Conservation (phyloP, 805 yeast genomes). For the Pichia phayaonensis region DNA sequence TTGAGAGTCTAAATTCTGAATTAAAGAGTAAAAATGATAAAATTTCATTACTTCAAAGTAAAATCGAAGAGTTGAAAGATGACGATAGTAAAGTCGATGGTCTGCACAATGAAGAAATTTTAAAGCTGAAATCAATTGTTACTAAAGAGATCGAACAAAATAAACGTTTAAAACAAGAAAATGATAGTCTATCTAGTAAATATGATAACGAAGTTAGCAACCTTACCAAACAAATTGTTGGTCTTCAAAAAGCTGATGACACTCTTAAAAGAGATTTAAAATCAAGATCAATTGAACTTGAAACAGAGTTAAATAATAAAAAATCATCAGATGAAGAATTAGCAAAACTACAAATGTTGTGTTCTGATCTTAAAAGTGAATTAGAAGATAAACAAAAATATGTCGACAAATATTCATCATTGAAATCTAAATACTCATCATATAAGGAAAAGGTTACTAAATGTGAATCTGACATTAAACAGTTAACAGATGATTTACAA, state of each 20-base stretch:
- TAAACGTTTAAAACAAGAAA: neutral
- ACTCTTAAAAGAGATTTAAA: neutral
- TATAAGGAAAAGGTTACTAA: neutral
- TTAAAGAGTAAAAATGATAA: neutral
- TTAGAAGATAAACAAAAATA: neutral
- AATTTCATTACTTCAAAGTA: neutral
- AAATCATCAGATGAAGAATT: constrained; percentile 3
- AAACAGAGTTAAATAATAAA: neutral
- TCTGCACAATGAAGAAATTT: neutral
- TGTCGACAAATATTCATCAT: constrained; percentile 1
- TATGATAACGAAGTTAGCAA: neutral
- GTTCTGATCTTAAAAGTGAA: constrained; percentile 6
- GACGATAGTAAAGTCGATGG: neutral
- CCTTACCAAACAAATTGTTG: neutral
- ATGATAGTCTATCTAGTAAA: neutral
- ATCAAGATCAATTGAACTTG: neutral
- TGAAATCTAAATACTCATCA: neutral
- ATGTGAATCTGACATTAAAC: neutral
- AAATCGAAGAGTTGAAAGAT: neutral
- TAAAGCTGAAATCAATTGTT: neutral
- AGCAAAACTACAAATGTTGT: constrained; percentile 2
- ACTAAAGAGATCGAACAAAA: neutral
- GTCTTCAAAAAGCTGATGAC: neutral
- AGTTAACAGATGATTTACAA: neutral
- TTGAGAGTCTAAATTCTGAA: neutral